Base-by-base conservation (phyloP, 2,329 filamentous ascomycete genomes). In the Fusarium circinatum region DNA sequence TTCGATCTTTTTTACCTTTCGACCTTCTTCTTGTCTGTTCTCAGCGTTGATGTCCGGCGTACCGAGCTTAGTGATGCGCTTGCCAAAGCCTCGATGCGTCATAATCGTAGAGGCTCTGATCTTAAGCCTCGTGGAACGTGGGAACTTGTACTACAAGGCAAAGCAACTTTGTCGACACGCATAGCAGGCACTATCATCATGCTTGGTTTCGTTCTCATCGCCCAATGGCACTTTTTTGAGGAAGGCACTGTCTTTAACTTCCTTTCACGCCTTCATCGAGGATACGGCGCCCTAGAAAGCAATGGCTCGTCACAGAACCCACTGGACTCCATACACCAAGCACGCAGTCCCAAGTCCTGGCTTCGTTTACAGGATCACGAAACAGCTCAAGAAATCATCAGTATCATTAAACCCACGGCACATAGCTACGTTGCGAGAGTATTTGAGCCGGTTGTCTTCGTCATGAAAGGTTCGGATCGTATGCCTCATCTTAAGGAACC, bases 1-100 rank as follows among this genome's bases (percentile, higher is more conserved):
- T 92, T 95, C 76, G 93, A 96, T 80, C 92, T 93, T 70, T 90
- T 95, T 77, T 95, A 93, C 77, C 86, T 95, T 28, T 88, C 94
- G 13, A 95, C 93, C 0, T 95, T 95, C 82, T 95, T 96, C 78
- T 85, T 95, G 8, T 90, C 93, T 3, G 92, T 96, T 18, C 84
- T 96, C 30, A 95, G 92, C 77, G 91, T 96, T 48, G 93, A 96
- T 79, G 92, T 96, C 15, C 89, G 91, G 28, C 88, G 93, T 74
- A 90, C 92, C 65, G 93, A 96, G 82, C 87, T 96, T 0, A 90
- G 91, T 74, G 93, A 96, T 78, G 91, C 92, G 6, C 83, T 95
- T 15, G 89, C 85, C 17, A 91, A 88, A 75, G 87, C 85, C 6
- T 85, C 86, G 2, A 84, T 86, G 44, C 83, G 84, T 20, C 82